A percentile compares a stretch with the other conserved stretches of the same genome.
phyloP scores from a whole-genome alignment of 2,329 filamentous ascomycete species.

The Botrytis fragariae region DNA sequence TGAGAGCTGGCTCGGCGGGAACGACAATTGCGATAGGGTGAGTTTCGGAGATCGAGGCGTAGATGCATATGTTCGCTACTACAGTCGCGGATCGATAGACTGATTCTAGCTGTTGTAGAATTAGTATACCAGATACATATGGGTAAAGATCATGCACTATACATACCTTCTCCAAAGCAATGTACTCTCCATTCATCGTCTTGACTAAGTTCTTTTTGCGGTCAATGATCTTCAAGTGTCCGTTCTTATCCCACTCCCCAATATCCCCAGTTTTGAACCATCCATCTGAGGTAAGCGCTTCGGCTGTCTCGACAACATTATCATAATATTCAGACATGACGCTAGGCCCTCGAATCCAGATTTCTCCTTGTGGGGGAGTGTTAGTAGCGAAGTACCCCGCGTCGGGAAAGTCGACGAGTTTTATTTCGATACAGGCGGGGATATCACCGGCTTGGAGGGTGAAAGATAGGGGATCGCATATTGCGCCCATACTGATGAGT shows the following conservation, averaged over 20 bases:
- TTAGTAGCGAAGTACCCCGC: slow-evolving; percentile 69
- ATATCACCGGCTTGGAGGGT: slow-evolving; percentile 72
- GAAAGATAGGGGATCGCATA: slow-evolving; percentile 80
- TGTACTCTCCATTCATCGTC: slow-evolving; percentile 92
- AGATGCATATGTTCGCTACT: slow-evolving; percentile 82
- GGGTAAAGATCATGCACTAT: slow-evolving; percentile 22
- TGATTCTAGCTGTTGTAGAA: slow-evolving; percentile 62
- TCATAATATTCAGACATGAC: slow-evolving; percentile 78
- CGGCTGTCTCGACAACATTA: slow-evolving; percentile 65
- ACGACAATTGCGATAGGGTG: slow-evolving; percentile 79
- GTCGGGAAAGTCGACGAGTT: slow-evolving; percentile 85
- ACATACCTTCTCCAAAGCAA: slow-evolving; percentile 76
- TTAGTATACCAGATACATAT: not conserved
- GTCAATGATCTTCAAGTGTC: slow-evolving; percentile 89
- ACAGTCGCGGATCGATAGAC: slow-evolving; percentile 75
- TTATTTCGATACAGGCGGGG: slow-evolving; percentile 74
- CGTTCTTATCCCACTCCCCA: slow-evolving; percentile 70
- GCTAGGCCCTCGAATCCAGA: slow-evolving; percentile 78
- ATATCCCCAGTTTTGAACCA: slow-evolving; percentile 93
- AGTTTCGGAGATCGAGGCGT: slow-evolving; percentile 70
- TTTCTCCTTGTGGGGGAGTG: slow-evolving; percentile 61
- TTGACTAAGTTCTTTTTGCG: slow-evolving; percentile 36
- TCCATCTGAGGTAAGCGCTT: slow-evolving; percentile 71
- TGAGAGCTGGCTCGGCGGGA: slow-evolving; percentile 41
- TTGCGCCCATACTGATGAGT: slow-evolving; percentile 72